Evolutionary conservation across 2,329 filamentous ascomycete genomes (phyloP).

Genomic region (Fusarium chuoi): DNA sequence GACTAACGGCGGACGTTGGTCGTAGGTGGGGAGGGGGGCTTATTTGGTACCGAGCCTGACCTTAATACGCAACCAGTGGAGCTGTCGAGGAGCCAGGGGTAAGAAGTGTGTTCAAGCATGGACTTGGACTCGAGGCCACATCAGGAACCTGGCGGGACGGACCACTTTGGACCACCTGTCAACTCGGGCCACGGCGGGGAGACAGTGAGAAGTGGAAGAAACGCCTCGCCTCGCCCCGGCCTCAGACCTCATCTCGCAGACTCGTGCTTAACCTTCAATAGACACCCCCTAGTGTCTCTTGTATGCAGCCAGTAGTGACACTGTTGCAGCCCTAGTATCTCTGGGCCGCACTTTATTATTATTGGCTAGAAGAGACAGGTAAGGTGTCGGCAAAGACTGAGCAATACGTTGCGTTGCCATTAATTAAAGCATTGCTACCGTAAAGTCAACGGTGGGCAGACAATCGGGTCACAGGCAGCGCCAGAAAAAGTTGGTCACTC

Average conservation of each 20-base stretch:
- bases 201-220: constrained; percentile 33
- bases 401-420: background rate
- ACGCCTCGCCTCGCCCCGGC: constrained; percentile 40
- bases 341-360: constrained; percentile 22
- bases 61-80: constrained; percentile 45
- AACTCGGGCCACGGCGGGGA: constrained; percentile 43
- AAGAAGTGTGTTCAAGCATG: constrained; percentile 23
- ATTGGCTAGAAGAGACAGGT: constrained; percentile 27
- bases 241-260: constrained; percentile 26
- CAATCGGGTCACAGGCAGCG: constrained; percentile 27
- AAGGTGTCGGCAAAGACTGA: constrained; percentile 17
- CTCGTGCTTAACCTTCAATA: constrained; percentile 28
- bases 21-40: constrained; percentile 41
- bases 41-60: constrained; percentile 42
- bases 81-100: constrained; percentile 35
- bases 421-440: constrained; percentile 27
- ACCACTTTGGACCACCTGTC: constrained; percentile 43
- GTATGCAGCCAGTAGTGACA: constrained; percentile 27
- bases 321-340: constrained; percentile 29
- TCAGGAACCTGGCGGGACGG: constrained; percentile 40
- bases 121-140: constrained; percentile 36
- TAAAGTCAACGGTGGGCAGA: constrained; percentile 28
- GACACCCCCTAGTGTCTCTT: constrained; percentile 35
- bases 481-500: constrained; percentile 21
- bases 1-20: constrained; percentile 35